Evolutionary conservation across 2,329 filamentous ascomycete species (phyloP).

Genomic region (Penicillium vulpinum): DNA sequence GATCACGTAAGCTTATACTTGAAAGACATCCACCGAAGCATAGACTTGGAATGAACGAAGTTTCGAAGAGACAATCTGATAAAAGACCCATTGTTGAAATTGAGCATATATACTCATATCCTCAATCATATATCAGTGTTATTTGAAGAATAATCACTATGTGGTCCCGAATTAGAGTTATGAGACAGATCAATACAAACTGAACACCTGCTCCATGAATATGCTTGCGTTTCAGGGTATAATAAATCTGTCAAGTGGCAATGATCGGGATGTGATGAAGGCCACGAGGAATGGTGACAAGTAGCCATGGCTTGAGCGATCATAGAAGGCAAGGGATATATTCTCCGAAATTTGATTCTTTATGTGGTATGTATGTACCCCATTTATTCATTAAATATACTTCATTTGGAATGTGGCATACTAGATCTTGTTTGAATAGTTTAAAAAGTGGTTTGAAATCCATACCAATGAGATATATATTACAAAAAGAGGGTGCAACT

Average conservation of each 20-base stretch:
- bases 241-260: too few relatives aligned
- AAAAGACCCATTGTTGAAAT: neutral
- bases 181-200: neutral
- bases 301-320: too few relatives aligned
- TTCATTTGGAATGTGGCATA: neutral
- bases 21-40: neutral
- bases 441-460: too few relatives aligned
- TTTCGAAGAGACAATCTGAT: neutral
- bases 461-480: neutral
- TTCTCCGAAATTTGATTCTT: too few relatives aligned
- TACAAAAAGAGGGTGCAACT: neutral
- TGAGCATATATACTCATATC: too few relatives aligned
- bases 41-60: neutral
- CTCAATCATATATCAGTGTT: neutral
- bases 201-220: too few relatives aligned
- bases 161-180: neutral
- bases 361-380: neutral
- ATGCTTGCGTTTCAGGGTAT: too few relatives aligned
- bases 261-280: too few relatives aligned
- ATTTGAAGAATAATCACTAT: too few relatives aligned
- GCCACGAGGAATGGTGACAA: too few relatives aligned
- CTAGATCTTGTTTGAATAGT: neutral
- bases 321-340: too few relatives aligned
- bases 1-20: neutral
- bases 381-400: neutral